These are phyloP conservation scores for Penicillium odoratum DNA, from an alignment of 495 filamentous ascomycete genomes.

Conservation along the genomic window DNA sequence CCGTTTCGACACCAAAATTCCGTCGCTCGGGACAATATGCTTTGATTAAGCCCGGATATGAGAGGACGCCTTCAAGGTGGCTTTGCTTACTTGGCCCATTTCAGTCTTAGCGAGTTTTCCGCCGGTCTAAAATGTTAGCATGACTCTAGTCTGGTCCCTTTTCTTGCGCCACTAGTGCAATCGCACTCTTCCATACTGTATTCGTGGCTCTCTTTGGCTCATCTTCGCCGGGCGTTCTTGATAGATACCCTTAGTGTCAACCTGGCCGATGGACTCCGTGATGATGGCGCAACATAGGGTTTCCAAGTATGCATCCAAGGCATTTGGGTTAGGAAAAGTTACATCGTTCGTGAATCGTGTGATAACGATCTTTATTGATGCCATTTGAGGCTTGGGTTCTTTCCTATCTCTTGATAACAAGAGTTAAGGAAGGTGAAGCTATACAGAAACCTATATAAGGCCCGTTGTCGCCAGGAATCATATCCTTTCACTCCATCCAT, in stretches of 20 bases:
- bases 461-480: neutral
- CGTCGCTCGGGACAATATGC: neutral
- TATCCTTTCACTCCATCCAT: neutral
- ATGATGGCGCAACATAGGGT: neutral
- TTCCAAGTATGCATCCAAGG: neutral
- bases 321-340: neutral
- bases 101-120: neutral
- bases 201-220: neutral
- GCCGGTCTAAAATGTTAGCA: neutral
- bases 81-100: neutral
- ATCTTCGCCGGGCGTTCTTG: neutral
- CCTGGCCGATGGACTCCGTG: slow-evolving; percentile 3
- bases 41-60: neutral
- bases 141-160: neutral
- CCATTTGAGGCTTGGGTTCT: neutral
- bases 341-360: neutral
- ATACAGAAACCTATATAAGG: slow-evolving; percentile 18
- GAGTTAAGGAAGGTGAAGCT: neutral
- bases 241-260: neutral
- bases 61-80: neutral
- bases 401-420: neutral
- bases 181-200: neutral
- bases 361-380: neutral
- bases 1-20: neutral
- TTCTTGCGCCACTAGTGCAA: neutral